These are phyloP conservation scores for Trypanosoma brucei DNA, from an alignment of 208 protist genomes.

Conservation along the genomic window DNA sequence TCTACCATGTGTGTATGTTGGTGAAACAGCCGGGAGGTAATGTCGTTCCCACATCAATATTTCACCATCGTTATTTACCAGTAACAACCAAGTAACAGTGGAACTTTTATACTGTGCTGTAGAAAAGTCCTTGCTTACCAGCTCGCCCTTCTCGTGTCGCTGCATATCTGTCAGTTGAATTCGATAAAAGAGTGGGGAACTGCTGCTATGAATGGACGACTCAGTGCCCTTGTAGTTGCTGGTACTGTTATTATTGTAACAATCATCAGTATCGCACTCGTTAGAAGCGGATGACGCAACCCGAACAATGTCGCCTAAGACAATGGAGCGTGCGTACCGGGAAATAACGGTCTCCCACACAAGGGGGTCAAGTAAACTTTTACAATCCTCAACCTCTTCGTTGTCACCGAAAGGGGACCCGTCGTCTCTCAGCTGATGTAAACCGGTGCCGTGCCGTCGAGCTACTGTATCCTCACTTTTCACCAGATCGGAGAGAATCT, in stretches of 20 bases:
- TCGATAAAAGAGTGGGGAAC: conserved; percentile 31
- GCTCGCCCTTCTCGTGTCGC: conserved; percentile 72
- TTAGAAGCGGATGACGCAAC: background rate
- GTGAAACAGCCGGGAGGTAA: conserved; percentile 18
- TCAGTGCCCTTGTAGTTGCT: background rate
- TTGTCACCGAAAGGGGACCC: too few relatives aligned
- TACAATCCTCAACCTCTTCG: background rate
- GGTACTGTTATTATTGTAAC: background rate
- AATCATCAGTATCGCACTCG: conserved; percentile 12
- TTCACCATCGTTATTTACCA: conserved; percentile 45
- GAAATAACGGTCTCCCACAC: conserved; percentile 70
- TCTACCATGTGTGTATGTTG: conserved; percentile 14
- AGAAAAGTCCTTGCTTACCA: conserved; percentile 58
- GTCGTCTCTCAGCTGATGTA: too few relatives aligned
- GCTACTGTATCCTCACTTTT: conserved; percentile 41
- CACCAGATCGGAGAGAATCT: conserved; percentile 59
- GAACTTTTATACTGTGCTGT: conserved; percentile 42
- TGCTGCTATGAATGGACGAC: background rate
- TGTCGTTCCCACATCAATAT: conserved; percentile 61
- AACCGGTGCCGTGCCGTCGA: background rate
- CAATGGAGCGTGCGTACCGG: conserved; percentile 56
- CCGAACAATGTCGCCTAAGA: conserved; percentile 66
- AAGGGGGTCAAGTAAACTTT: conserved; percentile 31
- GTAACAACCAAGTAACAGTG: conserved; percentile 33
- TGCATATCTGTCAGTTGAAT: conserved; percentile 77